Percentiles rank a stretch among this genome's conserved stretches.
Evolutionary conservation across 495 filamentous ascomycete species (phyloP).

Genomic region (Aspergillus bridgeri): DNA sequence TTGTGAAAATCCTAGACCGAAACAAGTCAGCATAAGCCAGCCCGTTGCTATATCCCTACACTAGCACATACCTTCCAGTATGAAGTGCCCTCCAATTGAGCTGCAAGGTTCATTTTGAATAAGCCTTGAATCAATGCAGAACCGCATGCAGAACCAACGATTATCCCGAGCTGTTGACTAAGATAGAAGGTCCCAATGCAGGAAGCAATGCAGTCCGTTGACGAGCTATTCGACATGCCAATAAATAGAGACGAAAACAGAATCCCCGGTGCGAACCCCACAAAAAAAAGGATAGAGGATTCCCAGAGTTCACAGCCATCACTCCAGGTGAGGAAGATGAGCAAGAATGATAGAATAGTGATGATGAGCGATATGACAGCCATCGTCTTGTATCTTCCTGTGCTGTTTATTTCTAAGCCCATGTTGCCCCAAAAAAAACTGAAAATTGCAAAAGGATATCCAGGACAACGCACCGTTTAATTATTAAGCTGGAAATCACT

Average conservation of each 20-base stretch:
- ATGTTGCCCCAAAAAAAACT: too few species aligned
- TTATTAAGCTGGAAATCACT: slow-evolving; percentile 22
- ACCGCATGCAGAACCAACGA: slow-evolving; percentile 22
- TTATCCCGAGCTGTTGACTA: slow-evolving; percentile 33
- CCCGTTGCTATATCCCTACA: too few species aligned
- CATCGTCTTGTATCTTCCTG: slow-evolving; percentile 28
- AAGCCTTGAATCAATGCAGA: slow-evolving; percentile 18
- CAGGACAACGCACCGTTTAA: slow-evolving; percentile 25
- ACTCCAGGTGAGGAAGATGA: slow-evolving; percentile 26
- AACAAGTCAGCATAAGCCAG: too few species aligned
- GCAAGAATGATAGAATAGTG: slow-evolving; percentile 12
- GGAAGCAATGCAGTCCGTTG: slow-evolving; percentile 20
- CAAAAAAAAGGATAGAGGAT: slow-evolving; percentile 17
- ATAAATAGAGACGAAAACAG: slow-evolving; percentile 28
- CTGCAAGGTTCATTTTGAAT: too few species aligned
- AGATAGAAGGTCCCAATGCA: slow-evolving; percentile 31
- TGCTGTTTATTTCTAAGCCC: too few species aligned
- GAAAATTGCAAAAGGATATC: too few species aligned
- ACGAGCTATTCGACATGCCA: slow-evolving; percentile 18
- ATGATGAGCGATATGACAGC: slow-evolving; percentile 16
- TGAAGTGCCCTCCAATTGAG: too few species aligned
- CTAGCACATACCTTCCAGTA: too few species aligned
- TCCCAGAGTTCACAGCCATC: slow-evolving; percentile 20
- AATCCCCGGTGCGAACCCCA: slow-evolving; percentile 23
- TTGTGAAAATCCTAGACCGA: too few species aligned